A percentile compares a stretch with the other conserved stretches of the same genome.
phyloP scores from a whole-genome alignment of 2,329 filamentous ascomycete genomes.

The Colletotrichum brevisporum region DNA sequence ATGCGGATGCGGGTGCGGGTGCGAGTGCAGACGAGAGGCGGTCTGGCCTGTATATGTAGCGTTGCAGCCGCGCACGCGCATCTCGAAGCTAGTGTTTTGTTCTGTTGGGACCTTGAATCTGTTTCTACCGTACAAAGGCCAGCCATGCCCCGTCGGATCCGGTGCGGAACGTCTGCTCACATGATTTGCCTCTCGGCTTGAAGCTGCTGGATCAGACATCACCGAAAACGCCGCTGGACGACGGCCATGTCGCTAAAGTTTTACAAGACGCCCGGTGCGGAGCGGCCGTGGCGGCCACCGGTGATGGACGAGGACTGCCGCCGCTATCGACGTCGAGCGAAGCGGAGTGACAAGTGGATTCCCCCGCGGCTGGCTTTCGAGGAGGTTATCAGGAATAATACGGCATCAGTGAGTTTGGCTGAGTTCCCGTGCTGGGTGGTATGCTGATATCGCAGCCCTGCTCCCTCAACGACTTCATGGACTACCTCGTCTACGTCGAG shows the following conservation, averaged over 20 bases:
- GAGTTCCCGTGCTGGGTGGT: neutral
- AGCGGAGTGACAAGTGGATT: slow-evolving; percentile 42
- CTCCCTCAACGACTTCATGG: slow-evolving; percentile 77
- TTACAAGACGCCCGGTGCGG: slow-evolving; percentile 38
- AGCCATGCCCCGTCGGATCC: slow-evolving; percentile 4
- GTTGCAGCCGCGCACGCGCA: slow-evolving; percentile 34
- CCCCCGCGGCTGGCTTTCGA: slow-evolving; percentile 46
- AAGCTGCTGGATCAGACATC: slow-evolving; percentile 2
- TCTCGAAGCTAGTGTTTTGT: slow-evolving; percentile 34
- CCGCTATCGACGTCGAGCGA: slow-evolving; percentile 41
- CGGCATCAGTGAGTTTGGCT: slow-evolving; percentile 45
- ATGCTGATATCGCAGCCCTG: slow-evolving; percentile 65
- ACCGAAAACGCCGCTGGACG: neutral
- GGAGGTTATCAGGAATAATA: slow-evolving; percentile 49
- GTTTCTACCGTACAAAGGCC: slow-evolving; percentile 24
- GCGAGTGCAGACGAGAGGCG: neutral
- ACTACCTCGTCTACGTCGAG: slow-evolving; percentile 78
- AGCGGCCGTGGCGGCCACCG: slow-evolving; percentile 38
- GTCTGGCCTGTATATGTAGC: slow-evolving; percentile 21
- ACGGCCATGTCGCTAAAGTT: slow-evolving; percentile 40
- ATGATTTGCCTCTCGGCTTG: slow-evolving; percentile 11
- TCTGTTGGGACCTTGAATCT: slow-evolving; percentile 24
- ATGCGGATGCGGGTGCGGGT: slow-evolving; percentile 14
- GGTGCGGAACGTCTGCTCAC: neutral
- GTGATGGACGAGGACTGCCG: slow-evolving; percentile 40